Evolutionary conservation across 202 grass and related monocot genomes (phyloP).

Genomic region (Elaeis oleifera): DNA sequence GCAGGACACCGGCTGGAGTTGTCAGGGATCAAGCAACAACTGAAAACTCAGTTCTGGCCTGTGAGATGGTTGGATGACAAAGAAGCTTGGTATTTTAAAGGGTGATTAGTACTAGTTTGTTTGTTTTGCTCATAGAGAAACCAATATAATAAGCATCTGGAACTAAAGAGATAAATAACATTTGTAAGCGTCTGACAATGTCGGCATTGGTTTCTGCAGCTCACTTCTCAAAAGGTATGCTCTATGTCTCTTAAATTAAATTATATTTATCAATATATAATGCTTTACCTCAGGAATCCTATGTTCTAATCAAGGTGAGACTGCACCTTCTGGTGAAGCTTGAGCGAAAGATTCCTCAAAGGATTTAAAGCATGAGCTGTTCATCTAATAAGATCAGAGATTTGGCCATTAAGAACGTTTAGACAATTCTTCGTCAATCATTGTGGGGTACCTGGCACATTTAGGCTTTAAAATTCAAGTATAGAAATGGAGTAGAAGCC

Average conservation of each 20-base stretch:
- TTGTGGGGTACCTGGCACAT: conserved; percentile 21
- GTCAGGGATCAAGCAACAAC: not conserved
- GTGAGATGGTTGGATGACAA: not conserved
- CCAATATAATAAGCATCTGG: conserved; percentile 20
- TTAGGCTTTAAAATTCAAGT: conserved; percentile 20
- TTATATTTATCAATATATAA: conserved; percentile 1
- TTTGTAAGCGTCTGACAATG: conserved; percentile 12
- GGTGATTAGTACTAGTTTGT: not conserved
- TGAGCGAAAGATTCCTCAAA: conserved; percentile 14
- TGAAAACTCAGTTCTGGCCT: conserved; percentile 12
- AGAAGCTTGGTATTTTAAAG: not conserved
- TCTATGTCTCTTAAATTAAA: not conserved
- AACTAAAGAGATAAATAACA: no score
- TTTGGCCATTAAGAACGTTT: not conserved
- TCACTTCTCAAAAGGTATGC: conserved; percentile 7
- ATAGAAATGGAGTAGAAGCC: conserved; percentile 21
- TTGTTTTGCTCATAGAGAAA: conserved; percentile 21
- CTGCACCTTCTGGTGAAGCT: conserved; percentile 25
- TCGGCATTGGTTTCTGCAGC: conserved; percentile 31
- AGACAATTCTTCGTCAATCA: conserved; percentile 41
- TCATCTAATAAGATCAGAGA: conserved; percentile 26
- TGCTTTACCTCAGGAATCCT: conserved; percentile 20
- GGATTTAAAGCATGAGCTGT: conserved; percentile 34
- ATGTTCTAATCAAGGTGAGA: conserved; percentile 38
- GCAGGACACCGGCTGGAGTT: not conserved